phyloP scores from a whole-genome alignment of 2,329 filamentous ascomycete species.

The Pyrenophora tritici-repentis region DNA sequence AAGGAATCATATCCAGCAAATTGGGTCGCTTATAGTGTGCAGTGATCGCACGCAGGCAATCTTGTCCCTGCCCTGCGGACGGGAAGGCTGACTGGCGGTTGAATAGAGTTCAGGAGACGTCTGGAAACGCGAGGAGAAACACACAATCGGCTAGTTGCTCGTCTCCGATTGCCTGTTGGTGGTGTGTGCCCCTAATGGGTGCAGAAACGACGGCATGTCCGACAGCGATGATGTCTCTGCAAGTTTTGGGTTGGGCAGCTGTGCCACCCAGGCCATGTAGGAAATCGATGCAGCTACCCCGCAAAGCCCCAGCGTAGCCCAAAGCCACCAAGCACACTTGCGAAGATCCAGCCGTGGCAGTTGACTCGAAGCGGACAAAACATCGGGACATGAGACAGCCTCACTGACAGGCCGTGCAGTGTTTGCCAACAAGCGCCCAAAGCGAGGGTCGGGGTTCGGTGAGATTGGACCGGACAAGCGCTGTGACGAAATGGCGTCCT shows the following conservation, averaged over 20 bases:
- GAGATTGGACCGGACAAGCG: slow-evolving; percentile 9
- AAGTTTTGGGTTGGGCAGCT: neutral
- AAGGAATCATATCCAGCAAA: slow-evolving; percentile 5
- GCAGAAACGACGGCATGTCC: too few species aligned
- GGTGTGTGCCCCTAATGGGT: neutral
- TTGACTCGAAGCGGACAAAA: slow-evolving; percentile 7
- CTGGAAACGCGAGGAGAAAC: slow-evolving; percentile 6
- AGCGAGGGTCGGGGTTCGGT: slow-evolving; percentile 8
- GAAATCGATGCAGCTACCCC: too few species aligned
- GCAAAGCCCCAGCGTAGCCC: neutral
- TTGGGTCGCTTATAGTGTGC: slow-evolving; percentile 7
- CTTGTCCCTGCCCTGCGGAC: neutral
- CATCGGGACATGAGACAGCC: neutral
- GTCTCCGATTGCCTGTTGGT: neutral
- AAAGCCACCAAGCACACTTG: neutral
- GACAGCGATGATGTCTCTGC: too few species aligned
- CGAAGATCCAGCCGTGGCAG: too few species aligned
- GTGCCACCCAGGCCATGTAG: neutral
- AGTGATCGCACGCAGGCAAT: slow-evolving; percentile 1
- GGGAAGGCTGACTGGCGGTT: neutral
- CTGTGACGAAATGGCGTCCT: slow-evolving; percentile 23
- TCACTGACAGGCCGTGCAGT: neutral
- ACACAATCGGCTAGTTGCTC: slow-evolving; percentile 3
- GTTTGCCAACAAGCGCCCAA: slow-evolving; percentile 6
- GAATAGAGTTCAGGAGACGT: slow-evolving; percentile 8